These are phyloP conservation scores for Bipolaris oryzae DNA, from an alignment of 2,329 filamentous ascomycete genomes.

Conservation along the genomic window DNA sequence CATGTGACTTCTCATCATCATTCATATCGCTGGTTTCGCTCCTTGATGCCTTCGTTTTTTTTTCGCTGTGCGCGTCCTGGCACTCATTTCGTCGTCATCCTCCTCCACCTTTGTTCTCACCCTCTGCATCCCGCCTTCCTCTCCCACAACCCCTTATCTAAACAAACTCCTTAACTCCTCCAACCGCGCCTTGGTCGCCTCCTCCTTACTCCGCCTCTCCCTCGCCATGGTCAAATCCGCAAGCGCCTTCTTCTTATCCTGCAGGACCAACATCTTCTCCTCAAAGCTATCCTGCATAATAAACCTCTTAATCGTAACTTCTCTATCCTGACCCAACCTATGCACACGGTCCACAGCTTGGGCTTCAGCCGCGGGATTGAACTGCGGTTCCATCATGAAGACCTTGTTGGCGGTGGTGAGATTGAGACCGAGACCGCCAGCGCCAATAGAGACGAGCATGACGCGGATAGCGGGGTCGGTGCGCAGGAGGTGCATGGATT, in stretches of 20 bases:
- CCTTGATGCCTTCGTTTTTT: too few relatives aligned
- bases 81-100: too few relatives aligned
- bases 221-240: constrained; percentile 72
- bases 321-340: constrained; percentile 73
- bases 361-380: constrained; percentile 92
- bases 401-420: constrained; percentile 84
- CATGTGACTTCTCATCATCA: too few relatives aligned
- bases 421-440: constrained; percentile 90
- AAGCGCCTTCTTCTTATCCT: constrained; percentile 90
- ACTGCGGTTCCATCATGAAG: constrained; percentile 98
- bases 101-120: too few relatives aligned
- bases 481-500: constrained; percentile 78
- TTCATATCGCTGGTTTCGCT: too few relatives aligned
- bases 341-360: constrained; percentile 89
- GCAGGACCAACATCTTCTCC: constrained; percentile 87
- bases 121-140: too few relatives aligned
- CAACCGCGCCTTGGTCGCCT: constrained; percentile 69
- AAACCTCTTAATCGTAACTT: constrained; percentile 84
- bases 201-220: constrained; percentile 62
- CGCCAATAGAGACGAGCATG: constrained; percentile 89
- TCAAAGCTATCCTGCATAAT: constrained; percentile 93
- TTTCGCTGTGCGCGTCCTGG: too few relatives aligned
- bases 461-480: constrained; percentile 73
- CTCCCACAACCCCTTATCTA: constrained; percentile 21
- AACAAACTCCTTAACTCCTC: constrained; percentile 67